Evolutionary conservation across 331 rosid species (phyloP).

Genomic region (Cydonia oblonga): DNA sequence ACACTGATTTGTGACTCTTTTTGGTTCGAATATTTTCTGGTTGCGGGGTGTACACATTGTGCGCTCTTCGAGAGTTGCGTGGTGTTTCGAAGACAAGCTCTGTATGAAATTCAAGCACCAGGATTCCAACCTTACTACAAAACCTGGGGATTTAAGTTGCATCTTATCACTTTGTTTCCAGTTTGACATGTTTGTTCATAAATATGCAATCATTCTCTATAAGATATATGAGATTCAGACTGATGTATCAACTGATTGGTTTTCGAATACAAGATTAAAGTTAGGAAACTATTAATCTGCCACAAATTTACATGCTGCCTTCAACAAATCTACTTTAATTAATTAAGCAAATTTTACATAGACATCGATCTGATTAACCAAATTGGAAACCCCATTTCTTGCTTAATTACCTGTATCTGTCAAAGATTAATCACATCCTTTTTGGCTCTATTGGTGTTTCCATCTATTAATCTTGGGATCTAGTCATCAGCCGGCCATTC

Average conservation of each 20-base stretch:
- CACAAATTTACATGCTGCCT: not conserved
- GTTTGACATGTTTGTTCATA: not conserved
- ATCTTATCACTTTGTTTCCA: not conserved
- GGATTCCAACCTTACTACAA: not conserved
- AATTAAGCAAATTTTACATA: not conserved
- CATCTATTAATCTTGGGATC: too few species aligned
- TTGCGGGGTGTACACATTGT: not conserved
- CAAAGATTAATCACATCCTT: too few species aligned
- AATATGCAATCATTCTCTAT: not conserved
- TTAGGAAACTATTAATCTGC: not conserved
- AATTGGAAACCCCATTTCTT: not conserved
- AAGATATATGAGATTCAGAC: not conserved
- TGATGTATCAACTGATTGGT: not conserved
- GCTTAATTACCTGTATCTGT: too few species aligned
- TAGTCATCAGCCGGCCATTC: too few species aligned
- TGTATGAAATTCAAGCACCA: not conserved
- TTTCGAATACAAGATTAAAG: not conserved
- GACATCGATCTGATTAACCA: not conserved
- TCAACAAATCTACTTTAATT: not conserved
- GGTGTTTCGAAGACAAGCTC: not conserved
- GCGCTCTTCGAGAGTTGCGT: not conserved
- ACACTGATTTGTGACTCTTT: too few species aligned
- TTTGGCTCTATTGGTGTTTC: too few species aligned
- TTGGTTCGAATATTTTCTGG: too few species aligned
- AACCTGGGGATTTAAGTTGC: too few species aligned